These are phyloP conservation scores for Sclerotinia subarctica DNA, from an alignment of 2,329 filamentous ascomycete species.

Conservation along the genomic window DNA sequence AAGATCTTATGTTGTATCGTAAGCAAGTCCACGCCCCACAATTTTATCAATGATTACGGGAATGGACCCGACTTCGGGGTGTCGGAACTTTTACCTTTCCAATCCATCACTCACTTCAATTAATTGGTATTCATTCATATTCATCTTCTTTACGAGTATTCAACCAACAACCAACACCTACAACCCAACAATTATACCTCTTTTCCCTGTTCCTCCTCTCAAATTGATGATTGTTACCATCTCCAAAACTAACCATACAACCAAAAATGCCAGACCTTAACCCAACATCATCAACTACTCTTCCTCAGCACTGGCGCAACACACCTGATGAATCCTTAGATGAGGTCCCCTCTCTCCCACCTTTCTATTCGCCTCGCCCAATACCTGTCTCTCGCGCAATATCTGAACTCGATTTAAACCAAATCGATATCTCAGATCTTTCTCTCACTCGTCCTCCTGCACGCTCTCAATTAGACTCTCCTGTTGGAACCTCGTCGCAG, in stretches of 20 bases:
- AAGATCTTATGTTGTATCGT: not conserved
- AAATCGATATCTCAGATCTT: conserved; percentile 22
- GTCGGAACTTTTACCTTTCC: not conserved
- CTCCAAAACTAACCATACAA: not conserved
- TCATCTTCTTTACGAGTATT: no score
- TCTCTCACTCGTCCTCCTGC: conserved; percentile 22
- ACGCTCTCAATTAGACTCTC: conserved; percentile 19
- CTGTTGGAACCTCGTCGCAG: conserved; percentile 13
- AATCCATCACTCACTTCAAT: not conserved
- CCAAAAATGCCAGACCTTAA: conserved; percentile 26
- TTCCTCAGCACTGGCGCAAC: conserved; percentile 23
- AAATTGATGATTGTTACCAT: not conserved
- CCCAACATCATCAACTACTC: conserved; percentile 19
- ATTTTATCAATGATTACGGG: not conserved
- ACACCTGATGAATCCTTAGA: conserved; percentile 28
- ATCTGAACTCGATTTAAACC: conserved; percentile 38
- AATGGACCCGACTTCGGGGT: conserved; percentile 4
- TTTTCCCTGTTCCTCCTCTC: not conserved
- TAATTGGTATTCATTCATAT: no score
- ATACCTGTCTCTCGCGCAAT: conserved; percentile 39
- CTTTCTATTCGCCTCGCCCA: conserved; percentile 39
- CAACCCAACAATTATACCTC: not conserved
- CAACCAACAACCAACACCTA: no score
- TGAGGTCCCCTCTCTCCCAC: conserved; percentile 34
- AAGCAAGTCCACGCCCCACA: not conserved